Conservation (phyloP, 2,329 filamentous ascomycete species). For the Colletotrichum echinochloae region DNA sequence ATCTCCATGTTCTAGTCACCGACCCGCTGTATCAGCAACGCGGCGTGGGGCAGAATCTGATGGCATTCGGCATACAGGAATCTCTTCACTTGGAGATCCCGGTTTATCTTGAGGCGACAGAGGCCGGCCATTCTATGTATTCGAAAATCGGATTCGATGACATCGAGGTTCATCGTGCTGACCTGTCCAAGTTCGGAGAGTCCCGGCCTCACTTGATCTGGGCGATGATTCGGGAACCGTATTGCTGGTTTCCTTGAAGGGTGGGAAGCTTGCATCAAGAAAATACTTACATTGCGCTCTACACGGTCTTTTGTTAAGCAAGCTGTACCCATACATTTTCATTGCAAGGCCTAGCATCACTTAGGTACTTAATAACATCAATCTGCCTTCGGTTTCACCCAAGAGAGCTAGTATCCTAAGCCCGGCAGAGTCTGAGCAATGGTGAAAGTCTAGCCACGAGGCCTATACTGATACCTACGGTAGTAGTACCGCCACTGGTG, state of each 20-base stretch:
- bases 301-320: neutral
- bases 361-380: neutral
- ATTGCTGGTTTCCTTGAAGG: slow-evolving; percentile 6
- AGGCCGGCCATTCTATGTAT: slow-evolving; percentile 49
- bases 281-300: too few relatives aligned
- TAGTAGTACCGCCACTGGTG: neutral
- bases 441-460: slow-evolving; percentile 1
- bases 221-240: slow-evolving; percentile 28
- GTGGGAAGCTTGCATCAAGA: neutral
- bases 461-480: slow-evolving; percentile 2
- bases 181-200: slow-evolving; percentile 12
- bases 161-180: slow-evolving; percentile 40
- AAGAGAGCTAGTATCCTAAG: neutral
- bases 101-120: slow-evolving; percentile 52
- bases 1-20: slow-evolving; percentile 53
- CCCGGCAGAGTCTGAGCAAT: too few relatives aligned
- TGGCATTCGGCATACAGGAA: slow-evolving; percentile 51
- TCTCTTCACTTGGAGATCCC: slow-evolving; percentile 52
- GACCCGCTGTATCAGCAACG: slow-evolving; percentile 51
- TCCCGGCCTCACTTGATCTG: slow-evolving; percentile 4
- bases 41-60: slow-evolving; percentile 50
- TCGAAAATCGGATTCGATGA: slow-evolving; percentile 50
- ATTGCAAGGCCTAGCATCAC: neutral
- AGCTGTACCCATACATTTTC: neutral
- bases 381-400: neutral